Base-by-base conservation (phyloP, 2,329 filamentous ascomycete genomes). In the Phoma herbarum region DNA sequence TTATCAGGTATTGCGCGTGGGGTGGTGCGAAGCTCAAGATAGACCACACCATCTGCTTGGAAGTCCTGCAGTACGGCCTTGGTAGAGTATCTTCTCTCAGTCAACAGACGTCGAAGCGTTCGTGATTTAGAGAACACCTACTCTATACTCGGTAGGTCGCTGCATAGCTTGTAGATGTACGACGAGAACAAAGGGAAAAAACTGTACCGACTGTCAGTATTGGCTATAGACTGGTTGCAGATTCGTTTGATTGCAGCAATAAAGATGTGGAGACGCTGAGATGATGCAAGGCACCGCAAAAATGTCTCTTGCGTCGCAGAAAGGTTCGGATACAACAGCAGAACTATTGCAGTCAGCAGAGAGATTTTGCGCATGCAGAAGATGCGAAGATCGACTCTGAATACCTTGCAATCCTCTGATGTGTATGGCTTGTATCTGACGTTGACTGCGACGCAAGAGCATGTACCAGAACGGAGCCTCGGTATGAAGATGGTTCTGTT, bases 1-100 rank as follows among this genome's bases (percentile, higher is more conserved):
- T 80, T 79, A 0, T 76, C 72, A 3, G 83, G 80, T 31, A 89
- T 85, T 2, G 84, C 82, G 52, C 92, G 86, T 1, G 92, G 92
- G 1, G 91, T 95, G 0, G 91, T 94, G 42, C 92, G 87, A 23
- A 95, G 84, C 74, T 96, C 92, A 12, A 93, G 83, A 71, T 95
- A 94, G 55, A 85, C 82, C 16, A 94, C 88, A 33, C 90, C 90
- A 70, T 95, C 91, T 25, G 76, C 74, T 49, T 84, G 81, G 69
- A 95, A 96, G 67, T 43, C 74, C 31, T 68, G 62, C 52, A 78
- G 52, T 9, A 93, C 90, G 5, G 85, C 83, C 41, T 77, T 80
- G 1, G 90, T 92, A 25, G 90, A 86, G 66, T 85, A 83, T 39
- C 78, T 79, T 46, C 12, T 22, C 59, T 22, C 37, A 16, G 45